Evolutionary conservation across 441 rosid genomes (phyloP).

Genomic region (Rhodomyrtus psidioides): DNA sequence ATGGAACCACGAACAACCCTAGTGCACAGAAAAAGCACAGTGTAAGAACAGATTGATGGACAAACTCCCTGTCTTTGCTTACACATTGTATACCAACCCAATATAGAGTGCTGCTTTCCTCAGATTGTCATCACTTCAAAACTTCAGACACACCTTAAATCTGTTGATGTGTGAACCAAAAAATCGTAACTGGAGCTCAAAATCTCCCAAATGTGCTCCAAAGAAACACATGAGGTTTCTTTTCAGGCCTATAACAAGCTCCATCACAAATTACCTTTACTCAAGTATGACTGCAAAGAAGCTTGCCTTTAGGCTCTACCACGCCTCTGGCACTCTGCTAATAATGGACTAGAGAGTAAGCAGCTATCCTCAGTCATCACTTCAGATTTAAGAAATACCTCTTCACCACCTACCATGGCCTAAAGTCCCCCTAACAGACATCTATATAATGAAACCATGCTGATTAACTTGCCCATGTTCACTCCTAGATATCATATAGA

Average conservation of each 20-base stretch:
- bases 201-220: background rate
- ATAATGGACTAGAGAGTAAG: background rate
- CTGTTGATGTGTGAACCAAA: background rate
- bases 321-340: background rate
- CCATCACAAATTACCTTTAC: background rate
- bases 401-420: background rate
- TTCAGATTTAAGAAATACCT: background rate
- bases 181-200: background rate
- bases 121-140: background rate
- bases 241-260: background rate
- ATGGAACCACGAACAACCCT: background rate
- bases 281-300: background rate
- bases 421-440: background rate
- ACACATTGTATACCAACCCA: background rate
- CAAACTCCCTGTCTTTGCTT: background rate
- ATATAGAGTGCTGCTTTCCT: background rate
- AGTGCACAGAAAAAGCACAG: background rate
- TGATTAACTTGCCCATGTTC: background rate
- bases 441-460: background rate
- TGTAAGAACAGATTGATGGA: background rate
- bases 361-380: background rate
- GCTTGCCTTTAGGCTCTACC: background rate
- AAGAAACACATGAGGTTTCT: background rate
- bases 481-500: background rate
- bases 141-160: background rate